Percentiles rank a stretch among this genome's conserved stretches.
Evolutionary conservation across 208 protist species (phyloP).

Genomic region (Wallacemonas sp.): DNA sequence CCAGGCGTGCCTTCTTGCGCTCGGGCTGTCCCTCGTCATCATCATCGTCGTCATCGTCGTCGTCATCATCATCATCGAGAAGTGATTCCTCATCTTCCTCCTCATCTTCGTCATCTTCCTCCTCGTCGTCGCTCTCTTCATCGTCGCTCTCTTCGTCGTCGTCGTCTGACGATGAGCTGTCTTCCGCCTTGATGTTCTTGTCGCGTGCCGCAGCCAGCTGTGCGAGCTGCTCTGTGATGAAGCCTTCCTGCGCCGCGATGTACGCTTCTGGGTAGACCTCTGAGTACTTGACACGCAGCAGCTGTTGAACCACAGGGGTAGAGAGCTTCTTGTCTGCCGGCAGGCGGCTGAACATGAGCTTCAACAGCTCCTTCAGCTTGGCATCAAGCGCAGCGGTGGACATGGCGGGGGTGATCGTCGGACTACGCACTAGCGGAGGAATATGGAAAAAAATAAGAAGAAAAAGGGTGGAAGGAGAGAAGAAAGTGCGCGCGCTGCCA

Average conservation of each 20-base stretch:
- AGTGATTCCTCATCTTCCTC: slow-evolving; percentile 4
- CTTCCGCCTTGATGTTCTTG: slow-evolving; percentile 19
- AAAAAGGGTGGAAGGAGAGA: too few relatives aligned
- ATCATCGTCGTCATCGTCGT: slow-evolving; percentile 14
- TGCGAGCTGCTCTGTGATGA: slow-evolving; percentile 53
- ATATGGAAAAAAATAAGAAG: too few relatives aligned
- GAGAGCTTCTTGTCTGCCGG: slow-evolving; percentile 73
- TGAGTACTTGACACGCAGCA: slow-evolving; percentile 63
- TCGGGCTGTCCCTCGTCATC: slow-evolving; percentile 18
- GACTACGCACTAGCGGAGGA: too few relatives aligned
- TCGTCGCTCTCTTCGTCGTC: slow-evolving; percentile 30
- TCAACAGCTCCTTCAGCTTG: slow-evolving; percentile 62
- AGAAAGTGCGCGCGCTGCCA: too few relatives aligned
- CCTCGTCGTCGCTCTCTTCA: slow-evolving; percentile 40
- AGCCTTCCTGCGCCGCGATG: slow-evolving; percentile 29
- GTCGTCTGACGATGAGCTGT: slow-evolving; percentile 19
- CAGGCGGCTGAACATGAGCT: slow-evolving; percentile 60
- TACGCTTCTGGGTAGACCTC: slow-evolving; percentile 58
- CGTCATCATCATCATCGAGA: slow-evolving; percentile 14
- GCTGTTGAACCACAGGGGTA: slow-evolving; percentile 61
- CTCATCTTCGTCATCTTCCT: slow-evolving; percentile 23
- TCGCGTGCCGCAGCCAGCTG: slow-evolving; percentile 24
- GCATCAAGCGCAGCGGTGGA: slow-evolving; percentile 49
- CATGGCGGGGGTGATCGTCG: neutral
- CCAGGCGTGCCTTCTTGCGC: slow-evolving; percentile 40